Evolutionary conservation across 352 stramenopile genomes (phyloP).

Genomic region (Pythium brachiatum): DNA sequence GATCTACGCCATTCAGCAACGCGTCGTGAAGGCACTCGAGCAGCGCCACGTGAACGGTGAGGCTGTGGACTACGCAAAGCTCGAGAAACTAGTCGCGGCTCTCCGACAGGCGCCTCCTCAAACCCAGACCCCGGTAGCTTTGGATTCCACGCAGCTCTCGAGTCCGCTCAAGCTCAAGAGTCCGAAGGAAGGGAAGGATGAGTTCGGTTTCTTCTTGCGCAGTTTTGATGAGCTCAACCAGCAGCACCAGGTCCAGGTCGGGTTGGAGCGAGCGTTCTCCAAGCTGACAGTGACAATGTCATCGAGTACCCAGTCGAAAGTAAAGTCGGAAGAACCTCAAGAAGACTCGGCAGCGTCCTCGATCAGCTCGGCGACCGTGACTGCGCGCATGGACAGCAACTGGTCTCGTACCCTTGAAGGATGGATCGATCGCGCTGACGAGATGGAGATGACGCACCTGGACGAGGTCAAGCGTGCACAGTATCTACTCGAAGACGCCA

Average conservation of each 20-base stretch:
- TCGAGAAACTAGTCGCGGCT: constrained; percentile 44
- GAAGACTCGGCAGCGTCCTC: not conserved
- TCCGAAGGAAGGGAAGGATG: constrained; percentile 39
- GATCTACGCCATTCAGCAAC: constrained; percentile 31
- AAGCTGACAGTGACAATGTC: constrained; percentile 4
- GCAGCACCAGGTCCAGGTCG: constrained; percentile 51
- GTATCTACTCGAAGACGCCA: constrained; percentile 61
- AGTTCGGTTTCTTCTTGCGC: constrained; percentile 67
- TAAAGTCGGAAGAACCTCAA: not conserved
- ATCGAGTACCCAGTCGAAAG: not conserved
- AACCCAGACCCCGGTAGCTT: not conserved
- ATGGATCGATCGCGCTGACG: constrained; percentile 62
- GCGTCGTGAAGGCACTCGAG: constrained; percentile 54
- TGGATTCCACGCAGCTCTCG: constrained; percentile 1
- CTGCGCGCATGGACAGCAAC: constrained; percentile 4
- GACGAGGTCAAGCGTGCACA: constrained; percentile 73
- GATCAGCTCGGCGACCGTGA: constrained; percentile 21
- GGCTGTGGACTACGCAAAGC: constrained; percentile 43
- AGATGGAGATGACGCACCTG: constrained; percentile 67
- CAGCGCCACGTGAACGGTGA: constrained; percentile 31
- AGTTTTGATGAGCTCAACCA: constrained; percentile 60
- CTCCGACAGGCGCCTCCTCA: constrained; percentile 39
- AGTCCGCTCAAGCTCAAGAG: constrained; percentile 17
- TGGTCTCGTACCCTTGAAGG: constrained; percentile 55
- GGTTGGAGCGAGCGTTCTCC: constrained; percentile 46